Evolutionary conservation across 148 eudicot genomes (phyloP).

Genomic region (Mesembryanthemum crystallinum): DNA sequence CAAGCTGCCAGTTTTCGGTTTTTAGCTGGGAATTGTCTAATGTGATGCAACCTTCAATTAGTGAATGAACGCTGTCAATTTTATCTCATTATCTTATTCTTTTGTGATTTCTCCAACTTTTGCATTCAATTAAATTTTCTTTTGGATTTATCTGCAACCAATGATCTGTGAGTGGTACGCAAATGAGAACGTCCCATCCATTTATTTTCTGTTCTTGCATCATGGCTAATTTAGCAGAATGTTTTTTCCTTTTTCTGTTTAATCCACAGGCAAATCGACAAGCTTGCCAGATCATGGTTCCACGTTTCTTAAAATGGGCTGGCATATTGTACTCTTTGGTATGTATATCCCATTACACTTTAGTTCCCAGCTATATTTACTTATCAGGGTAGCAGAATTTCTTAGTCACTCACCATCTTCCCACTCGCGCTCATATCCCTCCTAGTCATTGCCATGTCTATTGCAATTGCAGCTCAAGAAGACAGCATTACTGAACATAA

Average conservation of each 20-base stretch:
- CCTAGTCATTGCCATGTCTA: no score
- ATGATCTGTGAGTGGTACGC: neutral
- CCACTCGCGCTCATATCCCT: no score
- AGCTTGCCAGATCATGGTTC: constrained; percentile 78
- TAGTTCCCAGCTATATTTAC: neutral
- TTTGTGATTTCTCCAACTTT: neutral
- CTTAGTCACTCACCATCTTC: no score
- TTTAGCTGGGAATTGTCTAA: neutral
- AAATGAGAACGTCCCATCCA: neutral
- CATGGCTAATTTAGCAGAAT: neutral
- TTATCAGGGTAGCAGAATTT: no score
- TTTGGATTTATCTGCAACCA: neutral
- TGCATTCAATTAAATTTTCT: neutral
- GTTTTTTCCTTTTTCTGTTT: neutral
- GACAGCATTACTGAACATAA: no score
- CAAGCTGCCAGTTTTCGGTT: neutral
- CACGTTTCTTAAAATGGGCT: constrained; percentile 62
- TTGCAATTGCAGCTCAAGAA: no score
- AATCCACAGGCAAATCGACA: constrained; percentile 80
- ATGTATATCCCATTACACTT: constrained; percentile 31
- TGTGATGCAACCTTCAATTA: neutral
- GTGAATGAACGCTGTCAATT: neutral
- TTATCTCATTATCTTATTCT: neutral
- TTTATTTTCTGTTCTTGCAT: neutral
- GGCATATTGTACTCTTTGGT: constrained; percentile 84